Base-by-base conservation (phyloP, 495 filamentous ascomycete species). In the Hyaloscypha finlandica region DNA sequence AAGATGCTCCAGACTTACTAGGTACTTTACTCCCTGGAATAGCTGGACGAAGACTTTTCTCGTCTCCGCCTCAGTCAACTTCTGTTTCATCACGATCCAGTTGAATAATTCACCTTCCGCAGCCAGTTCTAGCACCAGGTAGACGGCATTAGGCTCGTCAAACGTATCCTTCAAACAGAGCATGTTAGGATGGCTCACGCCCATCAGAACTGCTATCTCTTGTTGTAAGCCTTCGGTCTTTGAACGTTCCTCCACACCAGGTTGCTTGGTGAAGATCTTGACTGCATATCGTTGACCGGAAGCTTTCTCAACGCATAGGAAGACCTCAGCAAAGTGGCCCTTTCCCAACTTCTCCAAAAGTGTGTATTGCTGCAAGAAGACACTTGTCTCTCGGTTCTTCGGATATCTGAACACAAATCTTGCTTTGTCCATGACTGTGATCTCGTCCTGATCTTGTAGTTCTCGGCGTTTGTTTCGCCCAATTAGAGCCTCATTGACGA, bases 51-150 rank as follows among this genome's bases (percentile, higher is more conserved):
- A 97, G 6, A 98, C 84, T 74, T 91, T 94, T 30, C 93, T 87
- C 16, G 91, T 83, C 72, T 99, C 92, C 6, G 79, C 79, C 75
- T 99, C 96, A 4, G 86, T 89, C 66, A 99, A 78, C 74, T 97
- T 97, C 72, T 89, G 83, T 73, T 96, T 92, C 81, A 86, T 87
- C 31, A 96, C 89, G 63, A 99, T 97, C 75, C 86, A 86, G 70
- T 98, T 97, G 82, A 99, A 99, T 20, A 99, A 77, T 76, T 99
- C 96, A 62, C 96, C 96, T 74, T 95, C 92, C 0, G 91, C 82
- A 2, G 94, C 94, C 70, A 98, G 85, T 76, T 99, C 94, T 53
- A 98, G 79, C 30, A 99, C 88, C 55, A 99, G 80, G 78, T 97
- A 98, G 8, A 97, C 93, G 1, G 89, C 92, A 69, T 94, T 91